Base-by-base conservation (phyloP, 2,329 filamentous ascomycete species). In the Arthrobotrys conoides region DNA sequence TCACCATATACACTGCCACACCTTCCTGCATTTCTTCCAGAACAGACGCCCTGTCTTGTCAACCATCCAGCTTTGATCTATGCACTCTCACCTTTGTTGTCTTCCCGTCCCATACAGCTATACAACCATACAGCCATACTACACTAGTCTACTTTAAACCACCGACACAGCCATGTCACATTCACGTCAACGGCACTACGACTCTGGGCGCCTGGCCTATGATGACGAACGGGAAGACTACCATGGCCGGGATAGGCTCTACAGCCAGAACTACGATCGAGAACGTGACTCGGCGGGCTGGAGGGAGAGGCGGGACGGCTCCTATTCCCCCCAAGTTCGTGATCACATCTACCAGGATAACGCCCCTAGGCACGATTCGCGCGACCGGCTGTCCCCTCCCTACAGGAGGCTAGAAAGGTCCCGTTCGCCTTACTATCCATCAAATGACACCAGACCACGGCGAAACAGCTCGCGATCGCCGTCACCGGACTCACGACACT, bases 191-290 rank as follows among this genome's bases (percentile, higher is more conserved):
- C 51, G 59, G 9, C 61, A 78, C 46, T 72, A 78, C 55, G 75
- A 78, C 38, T 49, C 67, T 16, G 67, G 68, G 12, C 61, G 75
- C 49, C 38, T 78, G 12, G 36, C 75, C 12, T 78, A 78, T 55
- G 75, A 78, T 44, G 75, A 78, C 18, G 75, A 78, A n/a, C 64
- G 75, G 27, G 75, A 69, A 10, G 65, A 71, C 30, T 63, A 71
- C 41, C 67, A 59, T 57, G 73, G 71, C 33, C n/a, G 67, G 18
- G 73, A 71, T 33, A 66, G 72, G 18, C 36, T 49, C 14, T 46
- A 79, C 48, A 63, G 41, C 22, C 46, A 79, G 22, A 66, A 49
- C 33, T n/a, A 69, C 38, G 75, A 73, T 27, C 69, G 69, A 24
- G 76, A 71, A 51, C 64, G 65, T 24, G 76, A 73, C 9, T 48